phyloP scores from a whole-genome alignment of 2,329 filamentous ascomycete genomes.

The Alternaria hordeiaustralica region DNA sequence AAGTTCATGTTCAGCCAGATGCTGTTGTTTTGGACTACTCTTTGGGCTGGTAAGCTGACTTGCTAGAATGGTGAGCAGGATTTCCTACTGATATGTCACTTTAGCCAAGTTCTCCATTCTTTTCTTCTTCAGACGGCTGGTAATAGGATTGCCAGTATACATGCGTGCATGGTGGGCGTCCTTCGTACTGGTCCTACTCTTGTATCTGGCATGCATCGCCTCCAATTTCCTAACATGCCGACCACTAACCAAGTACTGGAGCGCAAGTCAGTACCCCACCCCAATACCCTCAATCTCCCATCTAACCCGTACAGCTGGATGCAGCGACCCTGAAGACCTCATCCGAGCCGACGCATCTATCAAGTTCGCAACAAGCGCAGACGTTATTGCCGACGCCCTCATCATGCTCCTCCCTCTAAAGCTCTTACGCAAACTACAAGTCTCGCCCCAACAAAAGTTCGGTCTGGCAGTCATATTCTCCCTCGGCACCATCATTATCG shows the following conservation, averaged over 20 bases:
- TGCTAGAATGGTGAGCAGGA: background rate
- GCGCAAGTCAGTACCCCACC: background rate
- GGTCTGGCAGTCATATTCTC: background rate
- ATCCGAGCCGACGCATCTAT: background rate
- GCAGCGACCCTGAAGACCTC: background rate
- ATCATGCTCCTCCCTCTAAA: background rate
- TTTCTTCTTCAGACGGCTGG: background rate
- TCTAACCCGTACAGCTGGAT: background rate
- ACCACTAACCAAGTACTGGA: background rate
- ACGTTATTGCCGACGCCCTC: background rate
- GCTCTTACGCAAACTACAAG: background rate
- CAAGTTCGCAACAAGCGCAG: background rate
- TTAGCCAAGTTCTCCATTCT: background rate
- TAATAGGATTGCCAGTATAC: background rate
- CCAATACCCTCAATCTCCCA: too few species aligned
- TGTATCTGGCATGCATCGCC: conserved; percentile 8
- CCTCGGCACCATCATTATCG: background rate
- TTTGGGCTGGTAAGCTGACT: conserved; percentile 6
- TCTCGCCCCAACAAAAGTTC: background rate
- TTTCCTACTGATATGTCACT: background rate
- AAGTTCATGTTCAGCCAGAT: conserved; percentile 14
- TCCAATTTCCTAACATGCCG: conserved; percentile 11
- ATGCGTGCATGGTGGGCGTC: background rate
- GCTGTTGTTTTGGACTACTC: conserved; percentile 11
- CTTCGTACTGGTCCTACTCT: conserved; percentile 3